These are phyloP conservation scores for Penicillium frequentans DNA, from an alignment of 2,329 filamentous ascomycete genomes.

Conservation along the genomic window DNA sequence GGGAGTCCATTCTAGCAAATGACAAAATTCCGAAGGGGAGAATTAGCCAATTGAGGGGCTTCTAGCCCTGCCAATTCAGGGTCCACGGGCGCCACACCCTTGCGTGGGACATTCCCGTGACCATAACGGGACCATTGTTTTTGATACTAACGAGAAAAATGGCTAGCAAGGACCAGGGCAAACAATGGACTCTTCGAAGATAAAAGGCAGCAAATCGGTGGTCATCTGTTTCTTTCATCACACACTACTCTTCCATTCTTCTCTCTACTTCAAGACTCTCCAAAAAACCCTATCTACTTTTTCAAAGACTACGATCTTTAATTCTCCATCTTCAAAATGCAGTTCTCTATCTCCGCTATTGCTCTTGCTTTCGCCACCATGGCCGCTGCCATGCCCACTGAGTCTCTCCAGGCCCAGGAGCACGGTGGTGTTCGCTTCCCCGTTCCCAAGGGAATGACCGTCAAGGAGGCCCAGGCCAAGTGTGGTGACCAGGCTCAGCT, in stretches of 20 bases:
- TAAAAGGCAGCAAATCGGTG: slow-evolving; percentile 20
- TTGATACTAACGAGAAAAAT: slow-evolving; percentile 3
- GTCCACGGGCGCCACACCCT: slow-evolving; percentile 10
- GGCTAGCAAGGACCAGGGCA: background rate
- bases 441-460: slow-evolving; percentile 29
- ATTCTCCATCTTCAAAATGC: slow-evolving; percentile 34
- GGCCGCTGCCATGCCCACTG: slow-evolving; percentile 28
- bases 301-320: slow-evolving; percentile 21
- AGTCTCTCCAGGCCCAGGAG: slow-evolving; percentile 12
- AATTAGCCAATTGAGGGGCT: slow-evolving; percentile 11
- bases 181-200: slow-evolving; percentile 11
- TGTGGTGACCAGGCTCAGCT: slow-evolving; percentile 40
- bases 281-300: slow-evolving; percentile 6
- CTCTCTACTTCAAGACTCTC: slow-evolving; percentile 6
- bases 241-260: slow-evolving; percentile 12
- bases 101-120: slow-evolving; percentile 19
- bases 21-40: slow-evolving; percentile 10
- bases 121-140: slow-evolving; percentile 18
- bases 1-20: slow-evolving; percentile 13
- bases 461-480: slow-evolving; percentile 38
- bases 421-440: slow-evolving; percentile 4
- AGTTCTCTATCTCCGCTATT: slow-evolving; percentile 34
- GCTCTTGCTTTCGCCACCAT: slow-evolving; percentile 33
- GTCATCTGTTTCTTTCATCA: background rate
- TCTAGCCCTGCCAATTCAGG: background rate